Base-by-base conservation (phyloP, 2,329 filamentous ascomycete genomes). In the Pezicula rhizophila region DNA sequence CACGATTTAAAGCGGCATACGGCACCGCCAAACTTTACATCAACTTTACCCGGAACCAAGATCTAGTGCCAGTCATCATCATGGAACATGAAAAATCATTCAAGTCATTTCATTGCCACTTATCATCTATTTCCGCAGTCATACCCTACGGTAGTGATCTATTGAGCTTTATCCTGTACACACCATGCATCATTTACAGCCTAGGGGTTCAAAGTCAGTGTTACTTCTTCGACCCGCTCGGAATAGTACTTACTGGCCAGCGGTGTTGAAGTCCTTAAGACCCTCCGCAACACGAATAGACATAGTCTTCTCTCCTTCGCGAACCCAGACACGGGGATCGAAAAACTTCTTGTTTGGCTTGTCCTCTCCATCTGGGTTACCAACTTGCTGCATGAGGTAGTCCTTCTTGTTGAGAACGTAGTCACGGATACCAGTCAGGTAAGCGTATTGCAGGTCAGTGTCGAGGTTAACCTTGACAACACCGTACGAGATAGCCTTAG, bases 391-490 rank as follows among this genome's bases (percentile, higher is more conserved):
- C 75, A 80, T 74, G 61, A 99, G 75, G 79, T 97, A 99, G 64
- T 96, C 92, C 76, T 95, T 91, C 82, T 96, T 96, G 70, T 82
- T 87, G 65, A 89, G 72, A 68, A 97, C 79, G 78, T 90, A 99
- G 76, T 99, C 92, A 57, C 93, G 88, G 76, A 97, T 87, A 74
- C 93, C 93, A 54, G 75, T 75, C 60, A 93, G 80, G 80, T 97
- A 99, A 52, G 92, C 91, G 72, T 84, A 95, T 79, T 97, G 92
- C 74, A 97, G 81, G 68, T 99, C 93, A 45, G 93, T 99, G 75
- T 99, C 93, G 64, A 99, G 79, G 79, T 99, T 99, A 75, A 99
- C 93, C 85, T 99, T 99, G 77, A 96, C 86, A 62, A 99, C 92
- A 78, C 93, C 93, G 72, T 92, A 87, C 68, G 76, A 75, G 72